Evolutionary conservation across 345 rosid genomes (phyloP).

Genomic region (Aquilaria sinensis): DNA sequence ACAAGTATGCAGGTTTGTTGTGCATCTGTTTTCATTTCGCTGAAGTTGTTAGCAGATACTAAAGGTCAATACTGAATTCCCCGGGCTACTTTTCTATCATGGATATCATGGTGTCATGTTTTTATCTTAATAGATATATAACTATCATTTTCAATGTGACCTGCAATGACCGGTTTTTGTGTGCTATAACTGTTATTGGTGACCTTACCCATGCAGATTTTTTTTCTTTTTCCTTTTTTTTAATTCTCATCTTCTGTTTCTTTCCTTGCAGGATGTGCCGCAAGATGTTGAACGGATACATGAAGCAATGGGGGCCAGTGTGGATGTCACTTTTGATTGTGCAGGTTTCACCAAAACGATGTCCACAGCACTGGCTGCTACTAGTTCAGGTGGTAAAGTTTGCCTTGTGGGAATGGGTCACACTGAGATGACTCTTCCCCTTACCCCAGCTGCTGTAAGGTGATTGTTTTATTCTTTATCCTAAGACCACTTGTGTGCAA

Average conservation of each 20-base stretch:
- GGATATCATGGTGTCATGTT: too few species aligned
- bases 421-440: slow-evolving; percentile 70
- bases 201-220: too few species aligned
- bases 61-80: too few species aligned
- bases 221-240: too few species aligned
- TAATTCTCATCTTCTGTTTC: neutral
- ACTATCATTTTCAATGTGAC: too few species aligned
- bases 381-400: slow-evolving; percentile 84
- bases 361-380: slow-evolving; percentile 71
- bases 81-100: too few species aligned
- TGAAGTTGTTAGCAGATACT: too few species aligned
- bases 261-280: slow-evolving; percentile 44
- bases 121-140: too few species aligned
- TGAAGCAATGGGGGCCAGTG: slow-evolving; percentile 49
- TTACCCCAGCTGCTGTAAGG: slow-evolving; percentile 93
- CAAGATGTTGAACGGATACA: slow-evolving; percentile 57
- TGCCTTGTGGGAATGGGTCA: slow-evolving; percentile 88
- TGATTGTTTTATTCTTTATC: slow-evolving; percentile 12
- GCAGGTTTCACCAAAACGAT: slow-evolving; percentile 87
- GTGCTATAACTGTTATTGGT: too few species aligned
- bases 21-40: neutral
- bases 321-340: slow-evolving; percentile 83
- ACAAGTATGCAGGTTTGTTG: slow-evolving; percentile 47
- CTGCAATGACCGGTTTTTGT: too few species aligned
- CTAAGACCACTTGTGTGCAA: too few species aligned